Conservation (phyloP, 768 basidiomycete genomes). For the Phlegmacium glaucopus region DNA sequence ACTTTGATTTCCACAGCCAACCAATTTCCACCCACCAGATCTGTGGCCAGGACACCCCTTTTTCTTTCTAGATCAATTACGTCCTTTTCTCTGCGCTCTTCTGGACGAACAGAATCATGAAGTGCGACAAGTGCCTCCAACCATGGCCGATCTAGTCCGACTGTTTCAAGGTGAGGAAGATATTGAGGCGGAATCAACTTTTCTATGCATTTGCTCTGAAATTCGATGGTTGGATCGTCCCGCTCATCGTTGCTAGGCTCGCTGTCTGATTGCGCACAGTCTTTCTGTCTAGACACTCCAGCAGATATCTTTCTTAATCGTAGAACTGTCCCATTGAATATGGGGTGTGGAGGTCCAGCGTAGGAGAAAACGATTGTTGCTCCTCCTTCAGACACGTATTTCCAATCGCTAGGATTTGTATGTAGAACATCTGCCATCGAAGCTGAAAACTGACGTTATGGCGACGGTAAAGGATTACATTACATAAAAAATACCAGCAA, state of each 20-base stretch:
- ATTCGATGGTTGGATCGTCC: slow-evolving; percentile 44
- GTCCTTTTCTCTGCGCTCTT: slow-evolving; percentile 50
- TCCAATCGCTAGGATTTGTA: slow-evolving; percentile 59
- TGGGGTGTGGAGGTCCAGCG: slow-evolving; percentile 45
- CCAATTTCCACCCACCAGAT: slow-evolving; percentile 65
- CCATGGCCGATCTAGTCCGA: slow-evolving; percentile 54
- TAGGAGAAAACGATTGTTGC: slow-evolving; percentile 90
- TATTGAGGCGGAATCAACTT: slow-evolving; percentile 58
- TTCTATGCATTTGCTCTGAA: slow-evolving; percentile 62
- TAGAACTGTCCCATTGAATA: slow-evolving; percentile 65
- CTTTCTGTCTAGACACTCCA: no score
- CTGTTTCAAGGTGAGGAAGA: slow-evolving; percentile 55
- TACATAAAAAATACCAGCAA: no score
- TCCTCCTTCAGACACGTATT: slow-evolving; percentile 90
- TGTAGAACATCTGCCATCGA: slow-evolving; percentile 27
- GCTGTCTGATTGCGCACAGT: no score
- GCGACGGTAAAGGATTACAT: no score
- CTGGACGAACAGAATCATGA: slow-evolving; percentile 52
- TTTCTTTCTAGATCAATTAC: slow-evolving; percentile 50
- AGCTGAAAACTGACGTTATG: neutral
- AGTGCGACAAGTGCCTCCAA: slow-evolving; percentile 45
- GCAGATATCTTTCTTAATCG: slow-evolving; percentile 63
- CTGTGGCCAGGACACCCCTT: slow-evolving; percentile 74
- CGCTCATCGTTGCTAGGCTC: slow-evolving; percentile 19
- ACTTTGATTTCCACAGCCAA: slow-evolving; percentile 94